Evolutionary conservation across 345 rosid species (phyloP).

Genomic region (Rubroshorea leprosula): DNA sequence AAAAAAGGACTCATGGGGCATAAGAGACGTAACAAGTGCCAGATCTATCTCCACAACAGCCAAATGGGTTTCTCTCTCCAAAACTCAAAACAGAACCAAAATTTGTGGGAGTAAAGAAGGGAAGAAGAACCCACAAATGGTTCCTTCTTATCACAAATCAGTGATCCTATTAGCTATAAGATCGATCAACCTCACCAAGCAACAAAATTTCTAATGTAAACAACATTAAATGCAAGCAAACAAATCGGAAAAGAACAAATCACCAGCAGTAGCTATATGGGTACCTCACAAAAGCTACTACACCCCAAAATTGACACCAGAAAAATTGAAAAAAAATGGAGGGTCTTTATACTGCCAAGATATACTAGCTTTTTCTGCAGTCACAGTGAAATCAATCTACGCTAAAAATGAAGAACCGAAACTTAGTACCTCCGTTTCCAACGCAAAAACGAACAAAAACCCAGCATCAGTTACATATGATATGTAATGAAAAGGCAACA

Average conservation of each 20-base stretch:
- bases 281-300: conserved; percentile 12
- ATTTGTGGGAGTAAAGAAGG: conserved; percentile 3
- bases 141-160: conserved; percentile 27
- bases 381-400: conserved; percentile 16
- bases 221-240: conserved; percentile 23
- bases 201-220: conserved; percentile 21
- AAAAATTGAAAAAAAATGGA: conserved; percentile 10
- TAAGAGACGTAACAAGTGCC: conserved; percentile 80
- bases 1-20: conserved; percentile 88
- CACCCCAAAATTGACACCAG: conserved; percentile 6
- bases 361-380: conserved; percentile 9
- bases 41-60: conserved; percentile 98
- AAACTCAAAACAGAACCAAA: conserved; percentile 17
- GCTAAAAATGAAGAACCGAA: background rate
- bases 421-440: background rate
- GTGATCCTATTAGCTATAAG: conserved; percentile 16
- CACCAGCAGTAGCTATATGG: conserved; percentile 18
- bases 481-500: conserved; percentile 30
- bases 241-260: conserved; percentile 21
- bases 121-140: background rate
- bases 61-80: conserved; percentile 31
- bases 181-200: conserved; percentile 29
- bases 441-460: conserved; percentile 21
- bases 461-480: conserved; percentile 23
- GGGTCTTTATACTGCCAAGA: conserved; percentile 19